These are phyloP conservation scores for Phytophthora constricta DNA, from an alignment of 352 stramenopile species.

Conservation along the genomic window DNA sequence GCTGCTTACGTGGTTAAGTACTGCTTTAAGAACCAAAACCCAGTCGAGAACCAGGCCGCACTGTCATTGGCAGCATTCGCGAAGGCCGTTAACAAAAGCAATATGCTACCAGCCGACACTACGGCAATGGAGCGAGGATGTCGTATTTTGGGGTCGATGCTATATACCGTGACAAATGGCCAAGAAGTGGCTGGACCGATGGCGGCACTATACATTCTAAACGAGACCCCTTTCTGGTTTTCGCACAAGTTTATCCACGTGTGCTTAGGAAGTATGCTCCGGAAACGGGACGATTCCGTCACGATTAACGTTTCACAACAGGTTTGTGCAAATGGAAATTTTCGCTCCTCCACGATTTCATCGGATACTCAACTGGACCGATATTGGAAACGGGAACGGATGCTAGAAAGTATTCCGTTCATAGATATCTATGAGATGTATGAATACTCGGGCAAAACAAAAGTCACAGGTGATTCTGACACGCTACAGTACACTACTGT, in stretches of 20 bases:
- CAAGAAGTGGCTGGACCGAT: constrained; percentile 24
- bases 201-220: constrained; percentile 20
- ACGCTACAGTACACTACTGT: background rate
- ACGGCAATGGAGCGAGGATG: constrained; percentile 4
- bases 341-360: background rate
- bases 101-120: constrained; percentile 7
- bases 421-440: background rate
- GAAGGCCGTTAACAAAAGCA: constrained; percentile 4
- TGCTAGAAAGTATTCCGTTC: background rate
- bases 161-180: constrained; percentile 22
- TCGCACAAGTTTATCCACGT: constrained; percentile 20
- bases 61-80: constrained; percentile 21
- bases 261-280: constrained; percentile 3
- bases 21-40: constrained; percentile 26
- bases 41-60: constrained; percentile 26
- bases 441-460: background rate
- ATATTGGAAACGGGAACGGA: constrained; percentile 14
- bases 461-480: background rate
- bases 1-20: constrained; percentile 31
- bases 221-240: constrained; percentile 26
- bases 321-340: too few relatives aligned
- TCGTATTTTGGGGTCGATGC: constrained; percentile 20
- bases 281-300: background rate
- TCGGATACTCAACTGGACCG: background rate
- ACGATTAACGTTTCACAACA: constrained; percentile 6